Evolutionary conservation across 306 rosid genomes (phyloP).

Genomic region (Betula pendula): DNA sequence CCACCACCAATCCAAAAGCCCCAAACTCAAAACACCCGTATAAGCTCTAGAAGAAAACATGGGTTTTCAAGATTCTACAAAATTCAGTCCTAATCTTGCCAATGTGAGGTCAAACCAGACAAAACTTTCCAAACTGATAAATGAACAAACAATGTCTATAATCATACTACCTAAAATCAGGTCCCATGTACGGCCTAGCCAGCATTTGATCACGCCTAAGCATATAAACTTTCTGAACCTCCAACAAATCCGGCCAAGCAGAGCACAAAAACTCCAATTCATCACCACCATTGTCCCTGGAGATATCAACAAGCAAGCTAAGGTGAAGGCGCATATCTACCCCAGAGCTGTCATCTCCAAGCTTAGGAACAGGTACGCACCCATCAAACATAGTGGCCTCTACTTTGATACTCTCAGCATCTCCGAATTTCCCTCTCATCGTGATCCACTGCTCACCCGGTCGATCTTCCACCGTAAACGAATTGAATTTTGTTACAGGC

Average conservation of each 20-base stretch:
- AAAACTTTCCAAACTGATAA: not conserved
- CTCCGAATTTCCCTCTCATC: constrained; percentile 56
- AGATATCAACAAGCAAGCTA: constrained; percentile 69
- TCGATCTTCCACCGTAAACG: constrained; percentile 66
- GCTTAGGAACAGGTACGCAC: constrained; percentile 44
- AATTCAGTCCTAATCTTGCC: constrained; percentile 2
- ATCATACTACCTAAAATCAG: constrained; percentile 61
- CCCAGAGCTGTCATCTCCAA: constrained; percentile 55
- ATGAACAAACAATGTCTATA: not conserved
- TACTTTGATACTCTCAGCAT: constrained; percentile 60
- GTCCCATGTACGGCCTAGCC: constrained; percentile 63
- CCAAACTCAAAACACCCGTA: constrained; percentile 19
- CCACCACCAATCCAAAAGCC: constrained; percentile 15
- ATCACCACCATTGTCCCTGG: constrained; percentile 48
- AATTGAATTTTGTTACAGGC: constrained; percentile 59
- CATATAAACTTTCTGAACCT: constrained; percentile 62
- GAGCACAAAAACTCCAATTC: constrained; percentile 74
- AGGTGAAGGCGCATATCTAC: constrained; percentile 60
- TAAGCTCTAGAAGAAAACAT: not conserved
- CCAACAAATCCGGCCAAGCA: constrained; percentile 66
- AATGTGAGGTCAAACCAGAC: not conserved
- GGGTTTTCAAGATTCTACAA: not conserved
- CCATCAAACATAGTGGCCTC: constrained; percentile 90
- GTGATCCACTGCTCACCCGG: constrained; percentile 71
- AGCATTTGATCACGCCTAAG: constrained; percentile 39